Evolutionary conservation across 2,329 filamentous ascomycete genomes (phyloP), one percentile per base, ranked within the genome.

Genomic region (Ophiosphaerella herpotricha): DNA sequence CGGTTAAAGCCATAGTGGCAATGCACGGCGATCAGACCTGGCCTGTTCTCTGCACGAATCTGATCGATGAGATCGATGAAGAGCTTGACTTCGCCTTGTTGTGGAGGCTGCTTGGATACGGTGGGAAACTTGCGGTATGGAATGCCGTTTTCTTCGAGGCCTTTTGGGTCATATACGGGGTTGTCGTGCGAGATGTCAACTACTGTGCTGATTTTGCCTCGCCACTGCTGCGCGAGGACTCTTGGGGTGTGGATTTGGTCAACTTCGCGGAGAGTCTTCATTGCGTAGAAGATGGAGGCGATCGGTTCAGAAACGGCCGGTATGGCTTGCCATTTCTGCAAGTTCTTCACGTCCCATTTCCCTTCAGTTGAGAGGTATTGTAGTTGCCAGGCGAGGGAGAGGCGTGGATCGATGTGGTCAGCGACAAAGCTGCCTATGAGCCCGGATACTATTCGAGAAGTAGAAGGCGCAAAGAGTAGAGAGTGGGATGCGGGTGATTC

Each of bases 281-380:
- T 88, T 2, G 91, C 92, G 23, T 90, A 85, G 69, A 97, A 97
- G 4, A 91, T 79, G 12, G 85, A 84, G 0, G 83, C 89, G 52
- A 97, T 94, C 3, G 87, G 85, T 1, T 82, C 80, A 0, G 90
- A 95, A 1, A 96, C 89, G 0, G 91, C 89, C 1, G 78, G 74
- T 1, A 95, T 88, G 14, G 85, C 85, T 71, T 90, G 83, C 93
- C 93, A 97, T 69, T 97, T 97, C 51, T 83, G 85, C 9, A 97
- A 80, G 66, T 97, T 97, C 76, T 97, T 97, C 60, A 97, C 91
- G 67, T 97, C 93, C 93, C 93, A 97, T 75, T 97, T 97, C 3
- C 92, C 92, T 60, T 91, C 89, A 1, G 88, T 90, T 2, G 89
- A 90, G 21, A 97, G 84, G 64, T 94, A 88, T 63, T 93, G 89